These are phyloP conservation scores for Vararia minispora DNA, from an alignment of 768 basidiomycete genomes.

Conservation along the genomic window DNA sequence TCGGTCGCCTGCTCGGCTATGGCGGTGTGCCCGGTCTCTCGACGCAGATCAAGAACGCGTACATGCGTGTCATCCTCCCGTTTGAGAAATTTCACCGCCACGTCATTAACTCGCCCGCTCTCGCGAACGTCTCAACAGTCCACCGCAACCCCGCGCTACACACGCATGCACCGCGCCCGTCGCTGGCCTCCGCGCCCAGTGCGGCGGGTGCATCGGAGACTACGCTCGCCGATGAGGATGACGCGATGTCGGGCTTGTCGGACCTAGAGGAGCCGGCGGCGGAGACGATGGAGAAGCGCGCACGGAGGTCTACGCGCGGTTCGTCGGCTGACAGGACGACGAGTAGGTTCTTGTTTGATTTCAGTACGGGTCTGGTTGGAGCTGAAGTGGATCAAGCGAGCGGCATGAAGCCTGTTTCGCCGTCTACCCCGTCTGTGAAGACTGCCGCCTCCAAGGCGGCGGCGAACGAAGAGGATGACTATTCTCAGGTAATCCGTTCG, in stretches of 20 bases:
- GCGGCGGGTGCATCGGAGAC: slow-evolving; percentile 7
- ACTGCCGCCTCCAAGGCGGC: slow-evolving; percentile 4
- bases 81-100: slow-evolving; percentile 85
- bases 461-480: slow-evolving; percentile 9
- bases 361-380: too few species aligned
- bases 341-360: slow-evolving; percentile 2
- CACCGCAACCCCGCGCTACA: slow-evolving; percentile 28
- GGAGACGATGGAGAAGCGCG: too few species aligned
- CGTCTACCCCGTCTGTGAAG: too few species aligned
- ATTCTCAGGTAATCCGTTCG: slow-evolving; percentile 6
- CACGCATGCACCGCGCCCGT: slow-evolving; percentile 30
- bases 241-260: too few species aligned
- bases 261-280: too few species aligned
- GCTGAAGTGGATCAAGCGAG: background rate
- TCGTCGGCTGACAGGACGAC: background rate
- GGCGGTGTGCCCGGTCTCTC: slow-evolving; percentile 73
- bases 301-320: too few species aligned
- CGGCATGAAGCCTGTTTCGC: slow-evolving; percentile 11
- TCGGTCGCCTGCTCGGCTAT: slow-evolving; percentile 78
- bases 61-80: slow-evolving; percentile 86
- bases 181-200: slow-evolving; percentile 13
- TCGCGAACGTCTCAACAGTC: slow-evolving; percentile 20
- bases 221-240: too few species aligned
- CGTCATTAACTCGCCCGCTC: slow-evolving; percentile 51
- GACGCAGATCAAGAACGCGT: slow-evolving; percentile 83